Base-by-base conservation (phyloP, 805 yeast species). In the Ogataea polymorpha region DNA sequence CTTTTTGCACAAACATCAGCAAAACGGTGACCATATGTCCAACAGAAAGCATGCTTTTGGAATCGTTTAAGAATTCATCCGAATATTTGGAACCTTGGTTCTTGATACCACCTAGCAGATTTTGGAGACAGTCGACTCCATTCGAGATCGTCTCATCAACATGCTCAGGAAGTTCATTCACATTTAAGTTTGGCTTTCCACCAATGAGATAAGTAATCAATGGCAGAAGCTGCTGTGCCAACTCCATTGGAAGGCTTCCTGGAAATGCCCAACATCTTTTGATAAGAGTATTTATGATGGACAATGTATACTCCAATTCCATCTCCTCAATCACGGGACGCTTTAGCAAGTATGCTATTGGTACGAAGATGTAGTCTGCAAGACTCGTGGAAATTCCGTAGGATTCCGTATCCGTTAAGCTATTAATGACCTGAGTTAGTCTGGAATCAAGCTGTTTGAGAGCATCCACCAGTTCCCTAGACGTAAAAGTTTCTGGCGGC, bases 281-380 rank as follows among this genome's bases (percentile, higher is more conserved):
- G 15, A 79, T 59, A n/a, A 82, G 54, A 4, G 66, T 50, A 4
- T 65, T 55, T 3, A 81, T 50, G 13, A 77, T 66, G n/a, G 65
- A 58, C 8, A 82, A 52, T 1, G 75, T 54, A 20, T 63, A 59
- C 42, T 76, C 80, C 2, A 70, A 61, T 34, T 70, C 76, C 0
- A 68, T 49, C 33, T 73, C 76, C 3, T 72, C 68, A 1, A 80
- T 53, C n/a, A 37, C 34, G 2, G 69, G 69, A 31, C 72, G 72
- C 41, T 74, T 72, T 29, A 82, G 58, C 7, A 82, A 54, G 39
- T 72, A 71, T 1, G 79, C 71, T 3, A 82, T 51, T 0, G 89
- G 88, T 10, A 78, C 71, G 57, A 79, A 80, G 1, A 81, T 67
- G 44, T 80, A 80, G 45, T 81, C 85, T 0, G 83, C 83, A 14